Conservation (phyloP, 2,329 filamentous ascomycete species). For the Aureobasidium sp. region DNA sequence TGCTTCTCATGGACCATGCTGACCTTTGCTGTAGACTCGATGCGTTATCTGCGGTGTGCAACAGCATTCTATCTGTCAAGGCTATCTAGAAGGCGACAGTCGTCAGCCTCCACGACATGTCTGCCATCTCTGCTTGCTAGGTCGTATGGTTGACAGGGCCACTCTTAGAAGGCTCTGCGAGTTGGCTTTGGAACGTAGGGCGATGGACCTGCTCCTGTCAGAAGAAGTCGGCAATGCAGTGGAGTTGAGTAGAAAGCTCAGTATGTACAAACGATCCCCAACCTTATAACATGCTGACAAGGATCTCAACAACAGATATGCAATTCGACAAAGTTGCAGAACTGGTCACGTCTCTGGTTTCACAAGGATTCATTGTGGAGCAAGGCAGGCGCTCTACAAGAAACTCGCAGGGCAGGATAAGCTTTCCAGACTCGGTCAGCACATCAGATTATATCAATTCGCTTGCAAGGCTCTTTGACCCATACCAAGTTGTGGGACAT, state of each 20-base stretch:
- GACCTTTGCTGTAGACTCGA: slow-evolving; percentile 24
- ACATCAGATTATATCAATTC: not conserved
- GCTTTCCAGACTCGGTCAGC: not conserved
- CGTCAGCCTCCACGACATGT: slow-evolving; percentile 30
- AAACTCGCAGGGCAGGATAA: not conserved
- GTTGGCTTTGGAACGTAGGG: not conserved
- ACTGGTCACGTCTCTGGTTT: not conserved
- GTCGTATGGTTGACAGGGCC: slow-evolving; percentile 1
- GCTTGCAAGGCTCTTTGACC: not conserved
- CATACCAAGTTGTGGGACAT: not conserved
- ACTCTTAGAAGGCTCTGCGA: not conserved
- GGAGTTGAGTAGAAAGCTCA: not conserved
- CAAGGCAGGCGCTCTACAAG: not conserved
- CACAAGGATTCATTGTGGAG: not conserved
- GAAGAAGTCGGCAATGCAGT: not conserved
- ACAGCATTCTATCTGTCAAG: slow-evolving; percentile 37
- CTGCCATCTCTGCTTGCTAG: slow-evolving; percentile 36
- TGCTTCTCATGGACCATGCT: not conserved
- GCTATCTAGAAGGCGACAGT: slow-evolving; percentile 27
- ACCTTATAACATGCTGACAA: not conserved
- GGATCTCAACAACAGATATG: not conserved
- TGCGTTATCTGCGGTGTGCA: slow-evolving; percentile 33
- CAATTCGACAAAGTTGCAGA: not conserved
- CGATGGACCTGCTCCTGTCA: not conserved
- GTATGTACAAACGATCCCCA: not conserved